Conservation (phyloP, 345 rosid genomes). For the Angophora floribunda region DNA sequence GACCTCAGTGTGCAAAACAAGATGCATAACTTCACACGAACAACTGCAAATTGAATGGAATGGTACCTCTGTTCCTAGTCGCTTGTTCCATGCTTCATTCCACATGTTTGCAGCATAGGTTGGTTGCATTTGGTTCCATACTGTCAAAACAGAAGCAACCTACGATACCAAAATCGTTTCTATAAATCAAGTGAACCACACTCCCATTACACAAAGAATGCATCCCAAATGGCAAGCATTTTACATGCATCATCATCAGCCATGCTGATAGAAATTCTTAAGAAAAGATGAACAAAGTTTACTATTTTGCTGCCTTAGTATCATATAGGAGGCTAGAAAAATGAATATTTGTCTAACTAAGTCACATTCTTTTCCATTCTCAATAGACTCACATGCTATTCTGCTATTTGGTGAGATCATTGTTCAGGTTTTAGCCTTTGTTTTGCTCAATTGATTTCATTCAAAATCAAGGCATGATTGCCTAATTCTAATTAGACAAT, state of each 20-base stretch:
- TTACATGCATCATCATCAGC: background rate
- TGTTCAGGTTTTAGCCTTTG: background rate
- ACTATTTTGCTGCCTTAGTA: background rate
- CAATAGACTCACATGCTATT: background rate
- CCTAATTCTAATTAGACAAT: background rate
- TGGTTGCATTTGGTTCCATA: constrained; percentile 91
- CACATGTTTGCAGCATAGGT: constrained; percentile 88
- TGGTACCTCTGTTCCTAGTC: constrained; percentile 83
- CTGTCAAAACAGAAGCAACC: constrained; percentile 98
- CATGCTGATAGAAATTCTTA: background rate
- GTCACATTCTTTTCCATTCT: background rate
- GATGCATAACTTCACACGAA: background rate
- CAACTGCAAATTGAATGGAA: background rate
- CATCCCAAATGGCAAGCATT: background rate
- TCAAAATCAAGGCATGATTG: background rate
- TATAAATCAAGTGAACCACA: background rate
- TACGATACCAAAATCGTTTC: constrained; percentile 10
- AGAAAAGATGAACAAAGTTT: rapidly evolving
- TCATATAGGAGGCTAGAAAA: background rate
- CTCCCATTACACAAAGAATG: background rate
- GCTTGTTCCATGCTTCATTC: constrained; percentile 93
- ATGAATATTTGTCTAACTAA: background rate
- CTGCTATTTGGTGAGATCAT: background rate
- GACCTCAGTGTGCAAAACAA: background rate
- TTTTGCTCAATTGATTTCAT: background rate